Percentiles rank a stretch among this genome's conserved stretches.
These are phyloP conservation scores for Lachnellula occidentalis DNA, from an alignment of 2,329 filamentous ascomycete genomes.

Conservation along the genomic window DNA sequence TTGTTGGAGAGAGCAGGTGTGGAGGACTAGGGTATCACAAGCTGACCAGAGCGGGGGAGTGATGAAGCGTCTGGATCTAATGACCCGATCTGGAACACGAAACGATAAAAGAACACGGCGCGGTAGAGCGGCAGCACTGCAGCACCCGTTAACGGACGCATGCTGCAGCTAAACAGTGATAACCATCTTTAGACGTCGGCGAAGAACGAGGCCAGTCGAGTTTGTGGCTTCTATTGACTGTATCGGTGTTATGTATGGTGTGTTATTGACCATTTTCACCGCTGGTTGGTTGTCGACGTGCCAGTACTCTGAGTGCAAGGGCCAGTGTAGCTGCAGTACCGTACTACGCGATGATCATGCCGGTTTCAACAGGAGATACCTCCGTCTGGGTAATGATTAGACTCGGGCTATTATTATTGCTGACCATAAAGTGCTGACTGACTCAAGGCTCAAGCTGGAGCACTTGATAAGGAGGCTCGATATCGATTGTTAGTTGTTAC, in stretches of 20 bases:
- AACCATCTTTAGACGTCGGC: conserved; percentile 12
- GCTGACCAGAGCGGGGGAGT: conserved; percentile 21
- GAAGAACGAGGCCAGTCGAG: conserved; percentile 7
- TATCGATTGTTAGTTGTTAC: too few relatives aligned
- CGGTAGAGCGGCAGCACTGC: conserved; percentile 7
- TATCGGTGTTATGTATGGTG: neutral
- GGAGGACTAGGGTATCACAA: conserved; percentile 28
- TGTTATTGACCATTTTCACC: neutral
- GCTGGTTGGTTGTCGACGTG: neutral
- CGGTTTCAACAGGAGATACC: neutral
- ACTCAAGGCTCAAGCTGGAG: too few relatives aligned
- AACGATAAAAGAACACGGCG: conserved; percentile 15
- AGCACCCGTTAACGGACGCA: conserved; percentile 27
- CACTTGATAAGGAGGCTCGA: too few relatives aligned
- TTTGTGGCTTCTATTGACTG: neutral
- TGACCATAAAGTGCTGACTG: too few relatives aligned
- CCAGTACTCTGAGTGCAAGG: too few relatives aligned
- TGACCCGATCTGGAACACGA: conserved; percentile 29
- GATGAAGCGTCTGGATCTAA: conserved; percentile 25
- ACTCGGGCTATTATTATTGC: too few relatives aligned
- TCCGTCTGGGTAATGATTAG: neutral
- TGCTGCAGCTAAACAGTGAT: conserved; percentile 8
- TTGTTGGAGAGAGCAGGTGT: conserved; percentile 28
- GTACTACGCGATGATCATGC: neutral
- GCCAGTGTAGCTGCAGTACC: neutral